These are phyloP conservation scores for Yarrowia keelungensis DNA, from an alignment of 805 yeast genomes.

Conservation along the genomic window DNA sequence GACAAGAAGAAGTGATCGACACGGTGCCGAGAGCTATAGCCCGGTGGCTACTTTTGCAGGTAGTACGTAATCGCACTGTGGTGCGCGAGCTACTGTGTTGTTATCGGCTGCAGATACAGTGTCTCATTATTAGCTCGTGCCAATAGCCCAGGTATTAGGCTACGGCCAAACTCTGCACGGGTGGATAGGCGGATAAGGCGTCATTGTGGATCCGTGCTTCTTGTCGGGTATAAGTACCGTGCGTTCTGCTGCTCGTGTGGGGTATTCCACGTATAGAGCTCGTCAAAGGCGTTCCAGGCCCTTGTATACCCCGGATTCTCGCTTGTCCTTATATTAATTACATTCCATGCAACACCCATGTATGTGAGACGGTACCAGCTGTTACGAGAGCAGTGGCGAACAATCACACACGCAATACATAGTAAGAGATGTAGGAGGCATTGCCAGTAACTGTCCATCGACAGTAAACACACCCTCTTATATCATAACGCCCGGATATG, in stretches of 20 bases:
- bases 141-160: neutral
- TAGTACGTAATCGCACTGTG: too few species aligned
- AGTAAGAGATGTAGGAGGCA: too few species aligned
- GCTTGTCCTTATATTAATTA: constrained; percentile 1
- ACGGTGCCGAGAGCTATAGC: neutral
- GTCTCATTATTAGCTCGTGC: constrained; percentile 1
- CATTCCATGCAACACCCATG: neutral
- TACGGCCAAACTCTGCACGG: neutral
- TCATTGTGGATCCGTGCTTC: constrained; percentile 15
- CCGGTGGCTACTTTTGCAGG: too few species aligned
- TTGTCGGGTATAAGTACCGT: too few species aligned
- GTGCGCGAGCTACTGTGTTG: neutral
- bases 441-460: too few species aligned
- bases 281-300: too few species aligned
- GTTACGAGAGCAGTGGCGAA: too few species aligned
- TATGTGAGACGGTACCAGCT: neutral
- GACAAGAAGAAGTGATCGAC: neutral
- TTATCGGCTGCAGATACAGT: neutral
- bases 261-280: neutral
- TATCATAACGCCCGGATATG: too few species aligned
- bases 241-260: neutral
- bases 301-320: neutral
- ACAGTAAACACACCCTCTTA: too few species aligned
- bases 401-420: too few species aligned
- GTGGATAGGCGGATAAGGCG: constrained; percentile 13